A percentile compares a stretch with the other conserved stretches of the same genome.
Conservation (phyloP, 345 rosid genomes). For the Mercurialis annua region DNA sequence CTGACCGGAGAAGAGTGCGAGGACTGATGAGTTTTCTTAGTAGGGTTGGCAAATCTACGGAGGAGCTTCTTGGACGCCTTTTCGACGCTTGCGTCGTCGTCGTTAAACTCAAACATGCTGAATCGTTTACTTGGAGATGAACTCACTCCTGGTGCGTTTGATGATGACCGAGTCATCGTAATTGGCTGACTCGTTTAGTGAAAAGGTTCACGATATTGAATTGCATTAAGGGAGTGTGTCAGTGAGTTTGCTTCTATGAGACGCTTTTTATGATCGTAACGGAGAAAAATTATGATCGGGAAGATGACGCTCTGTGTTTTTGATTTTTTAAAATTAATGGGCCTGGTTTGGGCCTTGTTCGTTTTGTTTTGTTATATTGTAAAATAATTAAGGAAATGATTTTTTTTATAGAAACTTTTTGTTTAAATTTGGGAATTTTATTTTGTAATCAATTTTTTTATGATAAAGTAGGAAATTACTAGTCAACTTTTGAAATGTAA, state of each 20-base stretch:
- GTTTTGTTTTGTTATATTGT: background rate
- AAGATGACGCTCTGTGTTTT: background rate
- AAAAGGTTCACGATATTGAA: no score
- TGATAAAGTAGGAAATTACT: no score
- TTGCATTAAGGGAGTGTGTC: background rate
- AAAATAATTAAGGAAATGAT: no score
- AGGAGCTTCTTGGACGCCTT: slow-evolving; percentile 3
- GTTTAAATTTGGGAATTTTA: no score
- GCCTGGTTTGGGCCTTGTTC: background rate
- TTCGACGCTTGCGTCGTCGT: slow-evolving; percentile 15
- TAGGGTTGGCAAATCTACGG: background rate
- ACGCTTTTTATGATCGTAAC: no score
- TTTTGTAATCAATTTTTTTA: no score
- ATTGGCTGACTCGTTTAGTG: background rate
- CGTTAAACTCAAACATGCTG: slow-evolving; percentile 15
- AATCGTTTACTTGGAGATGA: background rate
- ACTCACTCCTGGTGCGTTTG: background rate
- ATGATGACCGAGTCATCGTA: slow-evolving; percentile 9
- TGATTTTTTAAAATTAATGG: background rate
- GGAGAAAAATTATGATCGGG: background rate
- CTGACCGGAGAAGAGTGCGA: background rate
- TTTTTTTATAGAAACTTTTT: no score
- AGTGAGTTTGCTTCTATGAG: background rate
- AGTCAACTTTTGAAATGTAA: no score
- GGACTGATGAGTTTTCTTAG: background rate